Evolutionary conservation across 768 basidiomycete genomes (phyloP).

Genomic region (Tylopilus sp.): DNA sequence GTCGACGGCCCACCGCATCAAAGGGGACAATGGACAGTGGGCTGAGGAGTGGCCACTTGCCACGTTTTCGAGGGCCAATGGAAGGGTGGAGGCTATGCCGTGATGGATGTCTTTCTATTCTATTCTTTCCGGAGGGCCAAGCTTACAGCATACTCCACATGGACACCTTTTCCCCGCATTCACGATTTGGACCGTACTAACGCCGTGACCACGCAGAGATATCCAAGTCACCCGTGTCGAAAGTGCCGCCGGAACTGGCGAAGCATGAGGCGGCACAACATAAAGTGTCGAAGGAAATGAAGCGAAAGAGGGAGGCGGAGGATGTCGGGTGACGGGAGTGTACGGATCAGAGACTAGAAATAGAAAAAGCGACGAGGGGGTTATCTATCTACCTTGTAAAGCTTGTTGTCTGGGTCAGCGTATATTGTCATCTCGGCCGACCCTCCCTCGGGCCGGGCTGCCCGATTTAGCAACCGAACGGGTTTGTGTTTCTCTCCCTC

Average conservation of each 20-base stretch:
- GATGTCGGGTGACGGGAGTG: constrained; percentile 48
- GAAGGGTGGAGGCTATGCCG: neutral
- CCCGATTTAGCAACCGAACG: constrained; percentile 14
- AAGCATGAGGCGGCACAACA: constrained; percentile 92
- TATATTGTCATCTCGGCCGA: constrained; percentile 11
- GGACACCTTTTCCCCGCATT: constrained; percentile 13
- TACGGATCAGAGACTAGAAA: neutral
- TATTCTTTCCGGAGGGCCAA: no score
- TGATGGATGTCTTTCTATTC: neutral
- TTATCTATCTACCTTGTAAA: no score
- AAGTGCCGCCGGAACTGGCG: constrained; percentile 83
- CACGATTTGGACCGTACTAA: constrained; percentile 12
- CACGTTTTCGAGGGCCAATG: neutral
- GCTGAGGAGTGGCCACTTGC: neutral
- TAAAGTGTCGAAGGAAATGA: constrained; percentile 91
- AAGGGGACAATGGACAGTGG: neutral
- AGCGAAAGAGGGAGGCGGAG: constrained; percentile 84
- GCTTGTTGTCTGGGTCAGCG: no score
- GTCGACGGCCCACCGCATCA: neutral
- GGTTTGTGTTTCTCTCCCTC: neutral
- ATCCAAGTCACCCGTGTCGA: constrained; percentile 89
- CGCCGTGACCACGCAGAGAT: constrained; percentile 55
- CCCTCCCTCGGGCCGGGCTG: constrained; percentile 12
- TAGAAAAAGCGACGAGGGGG: no score
- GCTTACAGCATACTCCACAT: constrained; percentile 1